phyloP scores from a whole-genome alignment of 2,329 filamentous ascomycete genomes.

The Calonectria pseudoturangicola region DNA sequence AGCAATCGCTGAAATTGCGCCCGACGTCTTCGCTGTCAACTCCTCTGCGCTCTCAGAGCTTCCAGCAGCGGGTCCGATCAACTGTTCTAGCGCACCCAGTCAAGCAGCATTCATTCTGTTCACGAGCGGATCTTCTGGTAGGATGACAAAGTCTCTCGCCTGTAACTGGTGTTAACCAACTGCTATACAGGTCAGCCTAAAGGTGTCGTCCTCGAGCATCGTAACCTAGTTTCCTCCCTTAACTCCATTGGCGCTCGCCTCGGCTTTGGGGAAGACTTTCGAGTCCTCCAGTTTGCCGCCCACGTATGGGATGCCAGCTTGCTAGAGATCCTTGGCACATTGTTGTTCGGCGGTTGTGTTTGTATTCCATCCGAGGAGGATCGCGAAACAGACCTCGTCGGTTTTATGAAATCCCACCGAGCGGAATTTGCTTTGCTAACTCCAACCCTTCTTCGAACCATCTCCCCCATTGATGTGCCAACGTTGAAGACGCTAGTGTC shows the following conservation, averaged over 20 bases:
- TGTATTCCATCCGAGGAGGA: conserved; percentile 26
- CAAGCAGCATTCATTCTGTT: conserved; percentile 27
- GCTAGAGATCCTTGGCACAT: conserved; percentile 16
- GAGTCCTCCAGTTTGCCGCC: conserved; percentile 25
- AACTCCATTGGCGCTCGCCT: conserved; percentile 17
- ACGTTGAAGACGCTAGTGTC: conserved; percentile 19
- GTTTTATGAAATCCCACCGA: conserved; percentile 12
- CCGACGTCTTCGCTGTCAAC: conserved; percentile 21
- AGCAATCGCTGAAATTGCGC: conserved; percentile 22
- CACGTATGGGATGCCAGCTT: conserved; percentile 23
- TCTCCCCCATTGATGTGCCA: conserved; percentile 22
- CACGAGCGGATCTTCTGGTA: conserved; percentile 27
- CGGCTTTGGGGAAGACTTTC: conserved; percentile 11
- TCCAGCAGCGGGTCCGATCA: conserved; percentile 16
- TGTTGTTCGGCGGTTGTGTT: conserved; percentile 21
- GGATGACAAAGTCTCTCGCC: conserved; percentile 6
- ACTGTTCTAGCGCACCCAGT: conserved; percentile 14
- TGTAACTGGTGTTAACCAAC: conserved; percentile 8
- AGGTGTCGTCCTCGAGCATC: conserved; percentile 23
- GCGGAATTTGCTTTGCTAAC: conserved; percentile 22
- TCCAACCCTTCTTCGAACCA: conserved; percentile 26
- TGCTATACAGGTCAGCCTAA: conserved; percentile 20
- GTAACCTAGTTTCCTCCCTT: conserved; percentile 21
- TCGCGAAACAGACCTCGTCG: conserved; percentile 18
- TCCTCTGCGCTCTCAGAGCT: conserved; percentile 22